Conservation (phyloP, 345 rosid genomes). For the Corymbia maculata region DNA sequence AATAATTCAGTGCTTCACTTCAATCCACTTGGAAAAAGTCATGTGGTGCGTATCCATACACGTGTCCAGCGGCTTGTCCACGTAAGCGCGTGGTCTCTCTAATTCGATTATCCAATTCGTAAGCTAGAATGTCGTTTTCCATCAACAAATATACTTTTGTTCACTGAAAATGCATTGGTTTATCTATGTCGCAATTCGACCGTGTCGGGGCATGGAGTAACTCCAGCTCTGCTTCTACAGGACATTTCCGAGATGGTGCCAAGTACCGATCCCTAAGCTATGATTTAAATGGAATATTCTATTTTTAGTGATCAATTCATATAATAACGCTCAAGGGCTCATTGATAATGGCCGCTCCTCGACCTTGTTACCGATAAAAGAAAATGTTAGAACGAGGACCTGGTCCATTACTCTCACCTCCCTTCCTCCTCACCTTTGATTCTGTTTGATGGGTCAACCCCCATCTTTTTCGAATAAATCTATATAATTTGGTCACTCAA, state of each 20-base stretch:
- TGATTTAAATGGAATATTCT: neutral
- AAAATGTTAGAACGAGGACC: neutral
- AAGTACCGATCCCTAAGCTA: neutral
- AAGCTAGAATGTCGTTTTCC: neutral
- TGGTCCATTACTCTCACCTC: neutral
- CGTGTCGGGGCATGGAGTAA: neutral
- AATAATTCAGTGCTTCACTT: neutral
- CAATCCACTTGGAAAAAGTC: neutral
- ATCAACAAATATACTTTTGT: neutral
- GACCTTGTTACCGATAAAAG: neutral
- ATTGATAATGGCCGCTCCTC: neutral
- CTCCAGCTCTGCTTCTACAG: neutral
- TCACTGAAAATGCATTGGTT: neutral
- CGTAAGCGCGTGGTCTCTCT: neutral
- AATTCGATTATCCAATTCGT: neutral
- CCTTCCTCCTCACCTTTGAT: neutral
- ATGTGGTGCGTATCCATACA: neutral
- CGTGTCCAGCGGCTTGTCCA: neutral
- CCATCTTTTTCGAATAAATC: neutral
- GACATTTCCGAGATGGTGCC: neutral
- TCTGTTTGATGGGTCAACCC: too few relatives aligned
- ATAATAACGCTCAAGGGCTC: neutral
- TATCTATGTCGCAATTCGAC: neutral
- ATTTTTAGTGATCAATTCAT: neutral
- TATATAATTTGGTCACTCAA: neutral